Evolutionary conservation across 176 grass and related monocot genomes (phyloP).

Genomic region (Rhipidocladum racemiflorum): DNA sequence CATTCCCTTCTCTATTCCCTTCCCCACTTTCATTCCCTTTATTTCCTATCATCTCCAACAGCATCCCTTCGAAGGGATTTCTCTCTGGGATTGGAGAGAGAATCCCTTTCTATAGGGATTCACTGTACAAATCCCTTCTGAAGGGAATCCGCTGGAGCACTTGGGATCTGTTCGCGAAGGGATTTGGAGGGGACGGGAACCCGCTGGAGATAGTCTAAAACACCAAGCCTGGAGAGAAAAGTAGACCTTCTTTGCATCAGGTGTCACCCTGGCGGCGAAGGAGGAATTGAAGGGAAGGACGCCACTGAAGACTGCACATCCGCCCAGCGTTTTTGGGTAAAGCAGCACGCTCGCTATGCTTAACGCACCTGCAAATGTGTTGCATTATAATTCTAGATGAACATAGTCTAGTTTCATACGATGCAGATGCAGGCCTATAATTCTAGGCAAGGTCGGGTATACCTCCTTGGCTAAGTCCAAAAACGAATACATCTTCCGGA

Average conservation of each 20-base stretch:
- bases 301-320: conserved; percentile 73
- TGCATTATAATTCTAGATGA: neutral
- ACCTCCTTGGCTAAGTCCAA: conserved; percentile 74
- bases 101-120: no score
- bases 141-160: no score
- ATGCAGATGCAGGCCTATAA: neutral
- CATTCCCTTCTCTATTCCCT: no score
- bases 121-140: no score
- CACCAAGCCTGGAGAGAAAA: no score
- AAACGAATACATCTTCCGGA: conserved; percentile 49
- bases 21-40: no score
- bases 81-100: no score
- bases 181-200: no score
- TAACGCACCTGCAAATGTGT: conserved; percentile 46
- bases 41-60: no score
- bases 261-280: conserved; percentile 40
- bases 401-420: neutral
- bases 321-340: conserved; percentile 61
- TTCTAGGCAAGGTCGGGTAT: neutral
- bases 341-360: conserved; percentile 66
- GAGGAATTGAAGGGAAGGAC: conserved; percentile 65
- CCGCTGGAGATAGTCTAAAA: no score
- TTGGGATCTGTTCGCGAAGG: no score
- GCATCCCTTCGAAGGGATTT: no score
- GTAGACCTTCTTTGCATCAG: conserved; percentile 62